Base-by-base conservation (phyloP, 2,329 filamentous ascomycete species). In the Penicillium digitatum region DNA sequence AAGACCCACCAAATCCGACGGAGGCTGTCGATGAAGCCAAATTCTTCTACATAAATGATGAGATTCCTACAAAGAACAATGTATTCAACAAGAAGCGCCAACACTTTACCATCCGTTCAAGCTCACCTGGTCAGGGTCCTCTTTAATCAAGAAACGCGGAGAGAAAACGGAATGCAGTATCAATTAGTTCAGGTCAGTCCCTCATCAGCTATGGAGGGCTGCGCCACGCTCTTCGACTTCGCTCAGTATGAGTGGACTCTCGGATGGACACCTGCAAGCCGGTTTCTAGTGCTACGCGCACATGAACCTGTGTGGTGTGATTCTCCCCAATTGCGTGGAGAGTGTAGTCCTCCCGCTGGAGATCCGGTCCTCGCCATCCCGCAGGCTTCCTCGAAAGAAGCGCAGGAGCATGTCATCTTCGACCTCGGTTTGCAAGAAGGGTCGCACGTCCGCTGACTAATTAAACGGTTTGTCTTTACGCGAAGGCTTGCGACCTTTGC, bases 281-380 rank as follows among this genome's bases (percentile, higher is more conserved):
- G 72, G 82, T 0, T 82, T 82, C 61, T 82, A 80, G 80, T 81
- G 79, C 56, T 82, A 81, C 58, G 80, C 79, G 0, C 73, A 81
- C 16, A 82, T 82, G 79, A 76, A 83, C 55, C 62, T 81, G 1
- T 82, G 79, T 56, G 79, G 78, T 10, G 78, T 77, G 3, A 74
- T 83, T 12, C 81, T 84, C n/a, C 81, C 78, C 0, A 71, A 71
- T 16, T 76, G 76, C 0, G 73, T 75, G 0, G 75, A 79, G 38
- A 76, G 72, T n/a, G 77, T 77, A 0, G 75, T 82, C 1, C 74
- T 82, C 1, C 75, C 76, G 1, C 68, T 81, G 8, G 68, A 75
- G 12, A 76, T 75, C 59, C 82, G 80, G 70, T 76, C 2, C 74
- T 74, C 0, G 56, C 56, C 2, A 54, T 63, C 53, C 69, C 70